phyloP scores from a whole-genome alignment of 148 eudicot genomes.

The Cornus controversa region DNA sequence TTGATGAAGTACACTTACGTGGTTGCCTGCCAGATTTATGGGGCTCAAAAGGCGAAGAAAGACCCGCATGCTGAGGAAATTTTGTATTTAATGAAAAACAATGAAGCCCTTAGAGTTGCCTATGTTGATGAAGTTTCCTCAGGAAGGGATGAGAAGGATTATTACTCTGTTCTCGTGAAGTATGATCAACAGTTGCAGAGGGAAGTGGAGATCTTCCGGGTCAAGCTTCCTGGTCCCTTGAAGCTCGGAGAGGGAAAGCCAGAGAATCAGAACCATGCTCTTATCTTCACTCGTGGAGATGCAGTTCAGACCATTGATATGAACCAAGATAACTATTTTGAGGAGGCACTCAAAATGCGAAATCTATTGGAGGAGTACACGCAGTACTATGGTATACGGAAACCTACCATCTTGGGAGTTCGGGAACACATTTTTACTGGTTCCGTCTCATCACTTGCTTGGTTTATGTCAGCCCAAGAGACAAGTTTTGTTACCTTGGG shows the following conservation, averaged over 20 bases:
- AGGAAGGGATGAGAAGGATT: conserved; percentile 64
- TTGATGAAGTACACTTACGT: conserved; percentile 58
- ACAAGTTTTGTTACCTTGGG: conserved; percentile 93
- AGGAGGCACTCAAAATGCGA: conserved; percentile 90
- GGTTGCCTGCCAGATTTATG: conserved; percentile 61
- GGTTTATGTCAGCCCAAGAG: conserved; percentile 97
- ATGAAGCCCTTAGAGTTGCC: conserved; percentile 95
- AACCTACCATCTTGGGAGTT: conserved; percentile 90
- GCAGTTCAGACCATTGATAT: conserved; percentile 94
- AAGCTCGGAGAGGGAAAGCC: conserved; percentile 98
- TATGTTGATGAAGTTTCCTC: conserved; percentile 79
- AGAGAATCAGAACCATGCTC: conserved; percentile 93
- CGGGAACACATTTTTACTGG: conserved; percentile 93
- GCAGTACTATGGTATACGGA: conserved; percentile 67
- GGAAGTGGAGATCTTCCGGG: conserved; percentile 90
- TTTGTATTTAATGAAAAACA: conserved; percentile 64
- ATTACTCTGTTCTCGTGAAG: conserved; percentile 91
- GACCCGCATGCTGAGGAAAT: conserved; percentile 91
- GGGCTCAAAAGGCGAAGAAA: conserved; percentile 49
- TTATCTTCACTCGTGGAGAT: conserved; percentile 91
- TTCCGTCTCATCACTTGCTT: conserved; percentile 88
- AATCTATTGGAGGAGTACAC: conserved; percentile 84
- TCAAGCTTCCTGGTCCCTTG: conserved; percentile 85
- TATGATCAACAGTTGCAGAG: conserved; percentile 71
- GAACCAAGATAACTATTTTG: conserved; percentile 97